phyloP scores from a whole-genome alignment of 2,329 filamentous ascomycete genomes.

The Stylonectria norvegica region DNA sequence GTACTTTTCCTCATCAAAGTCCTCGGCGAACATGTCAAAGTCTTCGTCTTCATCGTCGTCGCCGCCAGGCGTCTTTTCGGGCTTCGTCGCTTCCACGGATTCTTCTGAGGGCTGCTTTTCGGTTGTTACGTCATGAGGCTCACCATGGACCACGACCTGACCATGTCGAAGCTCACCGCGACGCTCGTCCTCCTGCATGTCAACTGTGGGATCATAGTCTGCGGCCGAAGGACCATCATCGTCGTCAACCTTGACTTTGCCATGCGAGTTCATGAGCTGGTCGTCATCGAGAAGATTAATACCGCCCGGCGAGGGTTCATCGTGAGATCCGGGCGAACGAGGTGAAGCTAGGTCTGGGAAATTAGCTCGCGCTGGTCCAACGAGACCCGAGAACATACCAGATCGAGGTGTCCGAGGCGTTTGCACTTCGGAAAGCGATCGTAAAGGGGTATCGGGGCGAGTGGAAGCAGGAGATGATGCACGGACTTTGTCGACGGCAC shows the following conservation, averaged over 20 bases:
- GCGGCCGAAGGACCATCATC: constrained; percentile 84
- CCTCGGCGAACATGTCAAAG: constrained; percentile 87
- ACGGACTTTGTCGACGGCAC: constrained; percentile 55
- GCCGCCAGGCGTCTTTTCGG: constrained; percentile 24
- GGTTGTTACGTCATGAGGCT: constrained; percentile 31
- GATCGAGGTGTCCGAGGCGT: constrained; percentile 48
- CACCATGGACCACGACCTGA: constrained; percentile 50
- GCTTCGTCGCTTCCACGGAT: constrained; percentile 23
- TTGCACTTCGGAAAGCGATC: constrained; percentile 27
- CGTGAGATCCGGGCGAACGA: constrained; percentile 42
- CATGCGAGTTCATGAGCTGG: constrained; percentile 62
- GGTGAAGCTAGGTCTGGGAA: constrained; percentile 40
- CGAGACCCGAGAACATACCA: constrained; percentile 35
- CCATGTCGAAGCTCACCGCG: constrained; percentile 64
- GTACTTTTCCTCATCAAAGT: constrained; percentile 66
- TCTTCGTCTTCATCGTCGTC: constrained; percentile 67
- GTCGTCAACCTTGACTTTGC: constrained; percentile 37
- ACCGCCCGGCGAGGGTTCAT: constrained; percentile 54
- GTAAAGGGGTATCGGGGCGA: constrained; percentile 40
- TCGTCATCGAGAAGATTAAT: constrained; percentile 65
- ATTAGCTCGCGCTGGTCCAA: constrained; percentile 19
- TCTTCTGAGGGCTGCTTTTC: constrained; percentile 25
- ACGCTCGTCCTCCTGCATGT: constrained; percentile 80
- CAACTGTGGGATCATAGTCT: constrained; percentile 84
- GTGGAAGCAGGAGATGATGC: constrained; percentile 52